phyloP scores from a whole-genome alignment of 805 yeast genomes.

The Yarrowia alimentaria region DNA sequence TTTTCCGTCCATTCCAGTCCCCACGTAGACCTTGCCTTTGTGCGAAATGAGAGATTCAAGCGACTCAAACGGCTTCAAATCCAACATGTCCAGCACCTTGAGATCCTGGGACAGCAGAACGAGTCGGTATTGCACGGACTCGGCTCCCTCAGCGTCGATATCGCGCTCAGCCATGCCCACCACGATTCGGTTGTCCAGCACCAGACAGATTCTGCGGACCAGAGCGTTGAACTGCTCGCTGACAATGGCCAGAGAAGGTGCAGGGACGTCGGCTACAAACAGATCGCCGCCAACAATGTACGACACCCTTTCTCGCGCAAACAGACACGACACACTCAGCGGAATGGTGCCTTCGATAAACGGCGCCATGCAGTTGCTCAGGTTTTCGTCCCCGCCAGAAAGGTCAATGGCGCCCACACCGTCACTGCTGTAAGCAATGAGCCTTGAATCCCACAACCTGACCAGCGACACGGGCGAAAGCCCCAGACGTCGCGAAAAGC shows the following conservation, averaged over 20 bases:
- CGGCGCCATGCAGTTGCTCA: constrained; percentile 13
- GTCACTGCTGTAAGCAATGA: constrained; percentile 7
- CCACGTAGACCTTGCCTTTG: constrained; percentile 1
- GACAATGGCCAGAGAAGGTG: background rate
- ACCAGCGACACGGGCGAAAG: constrained; percentile 4
- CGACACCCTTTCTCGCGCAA: background rate
- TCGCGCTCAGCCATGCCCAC: constrained; percentile 18
- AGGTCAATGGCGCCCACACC: constrained; percentile 3
- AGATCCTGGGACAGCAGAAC: constrained; percentile 3
- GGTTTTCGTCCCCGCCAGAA: too few relatives aligned
- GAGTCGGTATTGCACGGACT: background rate
- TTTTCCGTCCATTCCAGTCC: constrained; percentile 13
- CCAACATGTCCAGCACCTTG: constrained; percentile 16
- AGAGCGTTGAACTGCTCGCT: constrained; percentile 23
- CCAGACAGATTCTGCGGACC: constrained; percentile 3
- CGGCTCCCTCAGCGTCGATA: constrained; percentile 6
- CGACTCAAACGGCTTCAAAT: constrained; percentile 4
- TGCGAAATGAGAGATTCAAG: constrained; percentile 3
- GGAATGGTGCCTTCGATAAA: constrained; percentile 12
- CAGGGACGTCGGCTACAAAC: constrained; percentile 7
- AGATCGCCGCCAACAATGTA: constrained; percentile 7
- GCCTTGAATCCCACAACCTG: constrained; percentile 1
- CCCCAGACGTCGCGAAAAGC: constrained; percentile 1
- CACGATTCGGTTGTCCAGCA: constrained; percentile 3
- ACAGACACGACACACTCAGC: constrained; percentile 6